phyloP scores from a whole-genome alignment of 208 protist genomes.

The Acanthamoeba triangularis region DNA sequence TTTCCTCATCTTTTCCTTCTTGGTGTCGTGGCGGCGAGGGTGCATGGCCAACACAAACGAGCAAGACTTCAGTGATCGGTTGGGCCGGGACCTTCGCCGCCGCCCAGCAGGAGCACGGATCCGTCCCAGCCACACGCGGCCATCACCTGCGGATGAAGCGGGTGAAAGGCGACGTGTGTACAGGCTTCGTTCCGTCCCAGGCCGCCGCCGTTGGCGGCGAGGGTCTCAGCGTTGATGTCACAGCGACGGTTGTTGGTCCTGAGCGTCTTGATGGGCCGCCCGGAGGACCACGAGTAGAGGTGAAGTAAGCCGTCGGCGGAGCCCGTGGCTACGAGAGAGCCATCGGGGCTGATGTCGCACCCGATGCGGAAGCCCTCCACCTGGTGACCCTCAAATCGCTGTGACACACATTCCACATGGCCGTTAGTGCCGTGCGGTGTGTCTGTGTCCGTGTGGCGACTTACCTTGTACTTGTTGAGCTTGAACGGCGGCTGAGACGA shows the following conservation, averaged over 20 bases:
- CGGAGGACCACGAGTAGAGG: constrained; percentile 45
- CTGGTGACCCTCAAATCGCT: constrained; percentile 41
- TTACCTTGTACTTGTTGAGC: constrained; percentile 58
- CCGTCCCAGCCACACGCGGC: constrained; percentile 39
- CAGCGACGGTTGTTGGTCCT: neutral
- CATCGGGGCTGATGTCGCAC: constrained; percentile 66
- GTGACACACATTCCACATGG: neutral
- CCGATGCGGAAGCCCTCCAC: neutral
- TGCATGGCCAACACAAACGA: no score
- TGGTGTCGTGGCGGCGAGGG: no score
- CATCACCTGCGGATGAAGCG: neutral
- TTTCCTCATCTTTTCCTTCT: no score
- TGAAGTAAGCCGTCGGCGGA: neutral
- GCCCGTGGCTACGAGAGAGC: constrained; percentile 12
- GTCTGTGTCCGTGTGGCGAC: neutral
- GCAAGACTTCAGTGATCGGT: no score
- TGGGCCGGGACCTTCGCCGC: no score
- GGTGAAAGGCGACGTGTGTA: constrained; percentile 15
- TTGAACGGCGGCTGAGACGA: constrained; percentile 31
- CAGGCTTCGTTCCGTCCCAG: neutral
- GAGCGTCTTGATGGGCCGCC: neutral
- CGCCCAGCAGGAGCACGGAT: neutral
- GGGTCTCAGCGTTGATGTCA: neutral
- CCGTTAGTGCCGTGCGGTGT: neutral
- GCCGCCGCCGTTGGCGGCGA: neutral